Evolutionary conservation across 2,329 filamentous ascomycete species (phyloP).

Genomic region (Coniochaeta sp.): DNA sequence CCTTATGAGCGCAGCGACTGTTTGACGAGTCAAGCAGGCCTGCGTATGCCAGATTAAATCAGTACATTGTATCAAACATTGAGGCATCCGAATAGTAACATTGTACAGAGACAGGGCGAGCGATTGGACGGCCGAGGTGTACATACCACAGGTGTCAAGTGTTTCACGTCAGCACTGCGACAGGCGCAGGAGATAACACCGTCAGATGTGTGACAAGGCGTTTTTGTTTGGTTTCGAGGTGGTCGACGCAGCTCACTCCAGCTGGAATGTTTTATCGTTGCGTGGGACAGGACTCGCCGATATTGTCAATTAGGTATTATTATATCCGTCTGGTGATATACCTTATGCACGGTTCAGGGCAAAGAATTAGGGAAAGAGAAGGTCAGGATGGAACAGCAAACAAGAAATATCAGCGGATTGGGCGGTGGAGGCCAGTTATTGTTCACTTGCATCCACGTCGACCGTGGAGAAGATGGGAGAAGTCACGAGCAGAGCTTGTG

Average conservation of each 20-base stretch:
- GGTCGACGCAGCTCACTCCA: background rate
- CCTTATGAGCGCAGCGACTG: background rate
- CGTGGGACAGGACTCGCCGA: background rate
- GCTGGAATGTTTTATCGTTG: background rate
- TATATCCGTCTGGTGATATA: background rate
- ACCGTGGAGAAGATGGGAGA: background rate
- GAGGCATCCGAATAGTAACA: background rate
- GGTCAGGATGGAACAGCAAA: background rate
- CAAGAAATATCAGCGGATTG: background rate
- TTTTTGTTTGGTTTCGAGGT: background rate
- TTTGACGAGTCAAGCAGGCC: background rate
- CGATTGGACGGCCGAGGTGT: background rate
- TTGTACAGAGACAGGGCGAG: background rate
- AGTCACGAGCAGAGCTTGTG: background rate
- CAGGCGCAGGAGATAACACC: background rate
- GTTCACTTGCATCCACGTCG: background rate
- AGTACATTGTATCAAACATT: background rate
- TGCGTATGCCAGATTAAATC: background rate
- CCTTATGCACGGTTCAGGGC: background rate
- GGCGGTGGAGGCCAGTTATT: background rate
- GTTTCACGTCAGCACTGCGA: background rate
- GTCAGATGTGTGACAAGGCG: background rate
- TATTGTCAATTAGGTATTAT: background rate
- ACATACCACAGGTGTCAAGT: background rate
- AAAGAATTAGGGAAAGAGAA: background rate